These are phyloP conservation scores for Aspergillus bombycis DNA, from an alignment of 2,329 filamentous ascomycete species.

Conservation along the genomic window DNA sequence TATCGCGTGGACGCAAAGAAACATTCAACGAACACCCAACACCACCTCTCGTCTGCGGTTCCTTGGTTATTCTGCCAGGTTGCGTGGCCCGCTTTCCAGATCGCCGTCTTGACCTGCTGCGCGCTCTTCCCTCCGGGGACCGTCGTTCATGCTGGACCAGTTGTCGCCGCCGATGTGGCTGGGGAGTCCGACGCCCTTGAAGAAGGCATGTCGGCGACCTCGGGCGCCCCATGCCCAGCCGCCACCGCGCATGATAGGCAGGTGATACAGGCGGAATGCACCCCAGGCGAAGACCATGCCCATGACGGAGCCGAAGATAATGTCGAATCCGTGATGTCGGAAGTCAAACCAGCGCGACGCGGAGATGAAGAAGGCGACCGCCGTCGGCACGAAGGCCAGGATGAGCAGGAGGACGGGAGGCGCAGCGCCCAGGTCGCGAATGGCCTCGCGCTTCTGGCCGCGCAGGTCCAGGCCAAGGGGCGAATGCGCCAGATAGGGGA, in stretches of 20 bases:
- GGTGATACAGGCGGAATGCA: conserved; percentile 82
- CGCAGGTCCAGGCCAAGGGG: conserved; percentile 29
- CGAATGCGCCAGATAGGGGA: conserved; percentile 44
- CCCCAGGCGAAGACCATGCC: conserved; percentile 73
- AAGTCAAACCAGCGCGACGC: conserved; percentile 85
- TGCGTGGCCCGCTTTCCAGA: conserved; percentile 23
- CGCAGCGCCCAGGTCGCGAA: conserved; percentile 75
- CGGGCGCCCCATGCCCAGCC: conserved; percentile 90
- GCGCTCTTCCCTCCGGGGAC: conserved; percentile 2
- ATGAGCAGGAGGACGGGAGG: conserved; percentile 79
- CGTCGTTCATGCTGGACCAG: conserved; percentile 26
- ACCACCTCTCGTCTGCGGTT: background rate
- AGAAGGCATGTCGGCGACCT: conserved; percentile 70
- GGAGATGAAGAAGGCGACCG: conserved; percentile 77
- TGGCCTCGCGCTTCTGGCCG: conserved; percentile 43
- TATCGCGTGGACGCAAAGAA: background rate
- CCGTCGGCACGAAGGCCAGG: conserved; percentile 71
- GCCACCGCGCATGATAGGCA: conserved; percentile 75
- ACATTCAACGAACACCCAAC: background rate
- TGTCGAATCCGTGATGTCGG: conserved; percentile 90
- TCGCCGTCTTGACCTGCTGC: conserved; percentile 16
- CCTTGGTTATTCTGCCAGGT: conserved; percentile 15
- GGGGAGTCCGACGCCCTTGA: conserved; percentile 36
- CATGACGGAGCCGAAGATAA: conserved; percentile 80
- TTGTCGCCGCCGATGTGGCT: conserved; percentile 34